Percentiles rank a stretch among this genome's conserved stretches.
Evolutionary conservation across 2,329 filamentous ascomycete genomes (phyloP).

Genomic region (Parastagonospora nodorum): DNA sequence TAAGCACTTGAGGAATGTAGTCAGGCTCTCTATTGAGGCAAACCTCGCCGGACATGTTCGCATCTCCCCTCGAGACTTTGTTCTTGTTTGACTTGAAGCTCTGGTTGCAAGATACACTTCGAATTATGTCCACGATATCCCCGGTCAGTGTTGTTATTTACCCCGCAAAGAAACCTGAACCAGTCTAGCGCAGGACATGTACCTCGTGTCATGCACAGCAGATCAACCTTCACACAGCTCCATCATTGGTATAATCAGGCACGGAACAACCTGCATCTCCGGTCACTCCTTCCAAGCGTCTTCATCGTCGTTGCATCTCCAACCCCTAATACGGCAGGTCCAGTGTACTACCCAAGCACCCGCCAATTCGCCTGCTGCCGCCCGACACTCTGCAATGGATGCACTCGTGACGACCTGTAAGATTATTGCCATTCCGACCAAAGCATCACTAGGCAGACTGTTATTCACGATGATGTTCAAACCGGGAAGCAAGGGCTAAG

Average conservation of each 20-base stretch:
- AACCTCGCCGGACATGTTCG: neutral
- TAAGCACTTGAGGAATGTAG: neutral
- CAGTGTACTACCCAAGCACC: conserved; percentile 10
- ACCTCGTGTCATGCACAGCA: neutral
- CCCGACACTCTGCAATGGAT: conserved; percentile 24
- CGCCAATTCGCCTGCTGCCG: conserved; percentile 13
- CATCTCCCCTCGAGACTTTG: neutral
- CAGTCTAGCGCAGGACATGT: conserved; percentile 3
- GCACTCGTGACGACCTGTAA: conserved; percentile 41
- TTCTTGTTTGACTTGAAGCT: neutral
- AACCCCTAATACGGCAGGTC: conserved; percentile 15
- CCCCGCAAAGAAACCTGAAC: conserved; percentile 2
- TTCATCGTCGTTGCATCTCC: conserved; percentile 2
- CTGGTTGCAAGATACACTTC: neutral
- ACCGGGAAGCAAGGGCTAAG: conserved; percentile 34
- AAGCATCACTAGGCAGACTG: conserved; percentile 12
- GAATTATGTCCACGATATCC: neutral
- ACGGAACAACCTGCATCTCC: conserved; percentile 7
- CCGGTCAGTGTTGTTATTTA: conserved; percentile 2
- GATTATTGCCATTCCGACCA: conserved; percentile 26
- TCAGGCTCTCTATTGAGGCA: neutral
- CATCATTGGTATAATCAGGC: conserved; percentile 1
- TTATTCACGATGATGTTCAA: conserved; percentile 8
- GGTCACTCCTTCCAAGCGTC: conserved; percentile 7
- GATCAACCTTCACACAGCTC: conserved; percentile 6